phyloP scores from a whole-genome alignment of 148 eudicot genomes.

The Vaccinium darrowii region DNA sequence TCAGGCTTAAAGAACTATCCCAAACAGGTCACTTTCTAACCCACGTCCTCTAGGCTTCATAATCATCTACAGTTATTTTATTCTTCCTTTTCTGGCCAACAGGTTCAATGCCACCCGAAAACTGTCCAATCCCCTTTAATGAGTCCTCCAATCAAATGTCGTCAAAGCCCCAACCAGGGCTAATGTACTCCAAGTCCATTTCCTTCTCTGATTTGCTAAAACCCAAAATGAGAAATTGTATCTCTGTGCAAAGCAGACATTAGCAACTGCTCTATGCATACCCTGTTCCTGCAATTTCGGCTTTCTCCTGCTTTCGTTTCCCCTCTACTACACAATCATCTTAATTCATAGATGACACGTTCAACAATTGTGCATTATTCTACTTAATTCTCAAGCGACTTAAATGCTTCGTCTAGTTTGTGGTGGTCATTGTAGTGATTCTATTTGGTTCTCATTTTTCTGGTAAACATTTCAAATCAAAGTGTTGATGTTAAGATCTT shows the following conservation, averaged over 20 bases:
- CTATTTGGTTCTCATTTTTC: neutral
- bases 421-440: neutral
- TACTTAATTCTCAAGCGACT: neutral
- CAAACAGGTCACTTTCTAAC: neutral
- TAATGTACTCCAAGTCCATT: neutral
- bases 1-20: neutral
- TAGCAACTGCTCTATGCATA: neutral
- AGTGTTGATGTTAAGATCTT: neutral
- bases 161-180: neutral
- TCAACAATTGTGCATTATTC: neutral
- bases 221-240: neutral
- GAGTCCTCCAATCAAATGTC: neutral
- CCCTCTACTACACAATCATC: neutral
- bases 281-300: neutral
- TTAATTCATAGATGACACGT: neutral
- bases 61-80: neutral
- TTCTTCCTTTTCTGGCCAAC: neutral
- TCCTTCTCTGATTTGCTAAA: neutral
- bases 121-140: neutral
- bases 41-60: neutral
- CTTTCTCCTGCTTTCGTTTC: neutral
- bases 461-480: neutral
- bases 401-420: neutral
- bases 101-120: neutral
- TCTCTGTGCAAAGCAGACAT: neutral